Conservation (phyloP, 2,329 filamentous ascomycete genomes). For the Diaporthe citri region DNA sequence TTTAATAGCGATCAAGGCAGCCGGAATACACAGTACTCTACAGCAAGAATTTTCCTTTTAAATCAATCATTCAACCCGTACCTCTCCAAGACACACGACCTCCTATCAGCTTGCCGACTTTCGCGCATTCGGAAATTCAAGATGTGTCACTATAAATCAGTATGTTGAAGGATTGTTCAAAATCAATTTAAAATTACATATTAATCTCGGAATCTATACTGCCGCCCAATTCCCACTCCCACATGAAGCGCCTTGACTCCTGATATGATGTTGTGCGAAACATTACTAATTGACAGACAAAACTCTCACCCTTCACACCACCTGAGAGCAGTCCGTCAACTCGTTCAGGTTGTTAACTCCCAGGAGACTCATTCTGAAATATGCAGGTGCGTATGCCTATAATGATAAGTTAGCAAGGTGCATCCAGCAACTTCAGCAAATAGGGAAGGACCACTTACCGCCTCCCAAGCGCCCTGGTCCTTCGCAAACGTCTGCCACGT, state of each 20-base stretch:
- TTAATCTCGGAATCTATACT: not conserved
- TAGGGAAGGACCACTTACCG: slow-evolving; percentile 47
- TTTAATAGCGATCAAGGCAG: slow-evolving; percentile 1
- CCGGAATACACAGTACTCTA: not conserved
- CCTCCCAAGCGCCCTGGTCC: slow-evolving; percentile 56
- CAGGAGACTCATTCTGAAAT: slow-evolving; percentile 66
- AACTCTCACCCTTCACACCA: slow-evolving; percentile 38
- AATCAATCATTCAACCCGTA: not conserved
- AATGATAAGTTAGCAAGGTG: not conserved
- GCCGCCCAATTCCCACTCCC: not conserved
- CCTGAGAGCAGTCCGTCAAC: slow-evolving; percentile 67
- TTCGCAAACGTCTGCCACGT: slow-evolving; percentile 55
- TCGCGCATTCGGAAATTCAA: too few relatives aligned
- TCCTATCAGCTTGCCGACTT: not conserved
- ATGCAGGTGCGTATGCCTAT: slow-evolving; percentile 64
- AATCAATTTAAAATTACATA: not conserved
- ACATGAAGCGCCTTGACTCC: not conserved
- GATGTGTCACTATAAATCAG: not conserved
- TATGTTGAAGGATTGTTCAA: not conserved
- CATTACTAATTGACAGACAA: not conserved
- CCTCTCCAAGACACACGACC: too few relatives aligned
- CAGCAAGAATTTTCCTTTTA: not conserved
- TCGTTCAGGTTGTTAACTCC: slow-evolving; percentile 69
- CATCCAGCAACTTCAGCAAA: not conserved
- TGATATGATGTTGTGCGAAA: not conserved